Evolutionary conservation across 805 yeast species (phyloP), one percentile per base, ranked within the genome.

Genomic region (Kluyveromyces nonfermentans): DNA sequence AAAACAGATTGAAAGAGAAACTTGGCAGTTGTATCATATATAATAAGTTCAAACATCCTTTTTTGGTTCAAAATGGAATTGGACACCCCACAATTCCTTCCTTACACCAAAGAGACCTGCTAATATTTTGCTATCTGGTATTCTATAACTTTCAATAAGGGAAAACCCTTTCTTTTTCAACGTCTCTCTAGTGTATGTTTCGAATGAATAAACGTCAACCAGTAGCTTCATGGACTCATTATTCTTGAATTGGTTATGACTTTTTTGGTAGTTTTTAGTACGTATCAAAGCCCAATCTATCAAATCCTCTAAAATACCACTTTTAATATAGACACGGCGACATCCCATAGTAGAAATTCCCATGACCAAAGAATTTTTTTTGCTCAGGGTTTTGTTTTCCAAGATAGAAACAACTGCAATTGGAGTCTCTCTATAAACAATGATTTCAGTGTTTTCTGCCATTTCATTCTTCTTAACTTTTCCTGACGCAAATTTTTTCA

Each of bases 361-460:
- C 46, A 81, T 74, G 17, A 69, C 70, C 49, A 74, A 70, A 21
- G 69, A 62, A 14, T 67, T 63, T 19, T 63, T 62, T 7, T 70
- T 60, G 0, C 73, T 64, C 40, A 69, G 54, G 8, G 70, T 68
- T n/a, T 72, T 67, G 33, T 64, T 57, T 36, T 68, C 70, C 37
- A 73, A 65, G 9, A 68, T 46, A 0, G 80, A 71, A 25, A 74
- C 67, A 32, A 80, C 66, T 0, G 88, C 87, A 56, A 85, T 78
- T 15, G 93, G 89, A 1, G 80, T 68, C n/a, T 74, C 75, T 55
- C 89, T 74, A 64, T 83, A 84, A 15, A 74, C 57, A 21, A 82
- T 69, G 33, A 80, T 55, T 41, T 73, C 74, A 1, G 86, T 69
- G 50, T 80, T 74, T 14, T 69, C 65, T 17, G 74, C 73, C 52